phyloP scores from a whole-genome alignment of 805 yeast species.

The Kluyveromyces dobzhanskii region DNA sequence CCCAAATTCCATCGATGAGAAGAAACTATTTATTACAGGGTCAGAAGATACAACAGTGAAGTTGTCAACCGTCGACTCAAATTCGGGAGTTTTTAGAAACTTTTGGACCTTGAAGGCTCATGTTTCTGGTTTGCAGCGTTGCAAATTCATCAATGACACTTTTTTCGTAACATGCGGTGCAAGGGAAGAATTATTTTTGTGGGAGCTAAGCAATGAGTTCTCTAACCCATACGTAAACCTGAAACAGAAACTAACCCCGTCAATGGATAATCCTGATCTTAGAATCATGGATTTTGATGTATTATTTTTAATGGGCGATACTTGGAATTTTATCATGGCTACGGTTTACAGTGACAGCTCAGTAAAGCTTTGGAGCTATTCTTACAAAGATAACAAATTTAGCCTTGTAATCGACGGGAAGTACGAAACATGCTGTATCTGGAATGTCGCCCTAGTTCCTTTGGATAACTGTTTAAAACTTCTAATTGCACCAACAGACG shows the following conservation, averaged over 20 bases:
- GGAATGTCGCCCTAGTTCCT: conserved; percentile 46
- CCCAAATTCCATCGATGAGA: conserved; percentile 23
- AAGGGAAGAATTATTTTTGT: conserved; percentile 77
- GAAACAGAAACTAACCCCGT: conserved; percentile 47
- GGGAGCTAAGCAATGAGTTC: conserved; percentile 47
- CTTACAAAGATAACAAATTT: conserved; percentile 32
- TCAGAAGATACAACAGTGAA: conserved; percentile 83
- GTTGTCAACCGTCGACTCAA: conserved; percentile 34
- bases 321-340: conserved; percentile 31
- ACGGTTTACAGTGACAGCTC: conserved; percentile 83
- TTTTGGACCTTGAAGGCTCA: conserved; percentile 68
- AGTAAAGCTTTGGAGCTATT: conserved; percentile 56
- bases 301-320: conserved; percentile 28
- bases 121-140: conserved; percentile 79
- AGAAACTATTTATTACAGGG: conserved; percentile 55
- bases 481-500: conserved; percentile 74
- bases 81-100: conserved; percentile 36
- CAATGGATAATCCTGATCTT: conserved; percentile 62
- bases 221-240: conserved; percentile 40
- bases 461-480: conserved; percentile 29
- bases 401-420: conserved; percentile 36
- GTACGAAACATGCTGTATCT: conserved; percentile 71
- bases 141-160: conserved; percentile 48
- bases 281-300: conserved; percentile 82
- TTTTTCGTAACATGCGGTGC: conserved; percentile 59